Evolutionary conservation across 1,284 basidiomycete species (phyloP), one percentile per base, ranked within the genome.

Genomic region (Lignosus rhinocerotis): DNA sequence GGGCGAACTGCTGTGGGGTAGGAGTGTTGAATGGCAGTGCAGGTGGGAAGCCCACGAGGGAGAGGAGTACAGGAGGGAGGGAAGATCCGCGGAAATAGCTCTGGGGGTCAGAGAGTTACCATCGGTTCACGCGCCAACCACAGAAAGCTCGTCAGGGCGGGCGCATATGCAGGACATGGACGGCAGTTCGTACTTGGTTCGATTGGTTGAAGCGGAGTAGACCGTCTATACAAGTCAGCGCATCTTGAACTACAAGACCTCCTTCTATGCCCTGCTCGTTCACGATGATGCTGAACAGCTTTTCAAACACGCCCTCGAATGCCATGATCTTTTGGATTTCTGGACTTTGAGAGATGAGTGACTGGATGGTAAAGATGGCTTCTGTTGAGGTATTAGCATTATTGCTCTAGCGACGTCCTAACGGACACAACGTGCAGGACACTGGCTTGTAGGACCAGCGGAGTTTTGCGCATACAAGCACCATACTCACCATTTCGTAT

Each of bases 281-380:
- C 7, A 85, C 82, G 61, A 98, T 84, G 49, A 94, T 94, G 59
- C 90, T 89, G 75, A 99, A 94, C 33, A 98, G 82, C 70, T 92
- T 94, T 76, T 99, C 96, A 70, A 99, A 98, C 0, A 92, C 93
- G 32, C 97, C 96, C 67, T 96, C 95, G 70, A 99, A 99, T 0
- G 96, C 95, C 43, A 98, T 86, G 21, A 98, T 88, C 76, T 98
- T 99, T 72, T 98, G 96, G 50, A 99, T 92, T 71, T 98, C 95
- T 34, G 93, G 86, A 68, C 92, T 98, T 65, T 94, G 90, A 1
- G 86, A 85, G 43, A 92, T 86, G 41, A 99, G 79, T 5, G 87
- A 80, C 56, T 96, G 92, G 34, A 96, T 80, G 71, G 96, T 85
- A 12, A 89, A 81, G 36, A 98, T 85, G 6, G 86, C 87, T 81